Conservation (phyloP, 108 stramenopile genomes). For the Nitzschia inconspicua region DNA sequence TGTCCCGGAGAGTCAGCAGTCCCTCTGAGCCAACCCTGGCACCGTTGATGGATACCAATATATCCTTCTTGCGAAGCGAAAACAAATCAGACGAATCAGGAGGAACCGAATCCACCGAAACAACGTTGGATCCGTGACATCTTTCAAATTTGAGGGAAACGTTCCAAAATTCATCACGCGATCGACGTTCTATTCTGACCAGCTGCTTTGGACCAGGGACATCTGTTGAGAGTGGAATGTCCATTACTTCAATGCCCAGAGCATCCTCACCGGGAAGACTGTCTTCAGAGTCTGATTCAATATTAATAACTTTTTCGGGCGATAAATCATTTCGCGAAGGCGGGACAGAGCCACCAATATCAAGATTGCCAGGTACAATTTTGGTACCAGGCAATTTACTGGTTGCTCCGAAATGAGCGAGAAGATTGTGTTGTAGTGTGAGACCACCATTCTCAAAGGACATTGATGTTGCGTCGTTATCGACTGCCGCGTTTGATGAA, state of each 20-base stretch:
- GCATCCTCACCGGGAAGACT: background rate
- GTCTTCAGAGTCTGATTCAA: background rate
- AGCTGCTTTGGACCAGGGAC: background rate
- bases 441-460: background rate
- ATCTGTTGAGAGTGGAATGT: conserved; percentile 10
- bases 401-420: conserved; percentile 20
- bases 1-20: conserved; percentile 7
- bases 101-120: background rate
- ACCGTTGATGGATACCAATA: conserved; percentile 22
- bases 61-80: background rate
- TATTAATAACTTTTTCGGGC: background rate
- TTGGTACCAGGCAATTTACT: background rate
- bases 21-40: conserved; percentile 6
- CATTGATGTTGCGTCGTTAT: background rate
- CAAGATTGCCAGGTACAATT: conserved; percentile 18
- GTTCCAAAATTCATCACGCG: conserved; percentile 4
- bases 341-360: conserved; percentile 11
- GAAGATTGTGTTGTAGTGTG: conserved; percentile 19
- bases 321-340: background rate
- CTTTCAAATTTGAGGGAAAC: conserved; percentile 6
- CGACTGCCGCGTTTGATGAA: background rate
- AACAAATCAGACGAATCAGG: background rate
- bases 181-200: conserved; percentile 11
- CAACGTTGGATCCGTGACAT: background rate
- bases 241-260: conserved; percentile 6